Conservation (phyloP, 176 grass and related monocot genomes). For the Cocos nucifera region DNA sequence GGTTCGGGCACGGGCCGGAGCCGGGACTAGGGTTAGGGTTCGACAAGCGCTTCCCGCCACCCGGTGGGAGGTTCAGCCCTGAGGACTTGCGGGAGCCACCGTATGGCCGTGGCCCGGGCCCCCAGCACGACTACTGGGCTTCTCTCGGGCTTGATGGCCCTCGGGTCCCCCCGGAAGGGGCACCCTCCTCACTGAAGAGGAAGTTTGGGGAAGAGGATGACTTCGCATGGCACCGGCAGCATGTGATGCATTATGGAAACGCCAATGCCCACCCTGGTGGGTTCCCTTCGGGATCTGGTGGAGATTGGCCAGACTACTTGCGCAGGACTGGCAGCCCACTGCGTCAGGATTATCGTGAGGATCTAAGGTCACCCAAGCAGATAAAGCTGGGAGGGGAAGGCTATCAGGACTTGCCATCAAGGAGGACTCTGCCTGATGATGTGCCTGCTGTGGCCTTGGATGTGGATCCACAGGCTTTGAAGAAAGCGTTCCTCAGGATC, state of each 20-base stretch:
- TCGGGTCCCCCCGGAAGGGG: conserved; percentile 4
- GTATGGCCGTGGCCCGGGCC: conserved; percentile 8
- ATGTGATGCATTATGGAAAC: conserved; percentile 32
- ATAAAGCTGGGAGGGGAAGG: conserved; percentile 32
- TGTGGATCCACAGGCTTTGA: conserved; percentile 40
- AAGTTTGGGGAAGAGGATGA: conserved; percentile 39
- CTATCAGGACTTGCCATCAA: neutral
- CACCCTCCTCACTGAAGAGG: conserved; percentile 26
- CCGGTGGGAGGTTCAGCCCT: conserved; percentile 15
- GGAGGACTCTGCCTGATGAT: conserved; percentile 10
- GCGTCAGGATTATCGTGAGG: conserved; percentile 19
- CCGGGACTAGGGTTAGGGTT: conserved; percentile 7
- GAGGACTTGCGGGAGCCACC: conserved; percentile 15
- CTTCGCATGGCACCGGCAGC: conserved; percentile 31
- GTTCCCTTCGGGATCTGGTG: conserved; percentile 4
- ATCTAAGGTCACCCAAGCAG: conserved; percentile 52
- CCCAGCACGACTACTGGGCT: conserved; percentile 15
- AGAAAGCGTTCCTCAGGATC: conserved; percentile 72
- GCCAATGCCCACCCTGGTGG: neutral
- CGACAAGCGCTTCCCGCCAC: conserved; percentile 5
- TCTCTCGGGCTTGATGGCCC: conserved; percentile 16
- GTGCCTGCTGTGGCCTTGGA: conserved; percentile 1
- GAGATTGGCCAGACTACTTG: conserved; percentile 5
- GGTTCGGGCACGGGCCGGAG: conserved; percentile 19
- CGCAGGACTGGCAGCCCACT: conserved; percentile 9